Evolutionary conservation across 345 rosid species (phyloP), one percentile per base, ranked within the genome.

Genomic region (Lepidium didymum): DNA sequence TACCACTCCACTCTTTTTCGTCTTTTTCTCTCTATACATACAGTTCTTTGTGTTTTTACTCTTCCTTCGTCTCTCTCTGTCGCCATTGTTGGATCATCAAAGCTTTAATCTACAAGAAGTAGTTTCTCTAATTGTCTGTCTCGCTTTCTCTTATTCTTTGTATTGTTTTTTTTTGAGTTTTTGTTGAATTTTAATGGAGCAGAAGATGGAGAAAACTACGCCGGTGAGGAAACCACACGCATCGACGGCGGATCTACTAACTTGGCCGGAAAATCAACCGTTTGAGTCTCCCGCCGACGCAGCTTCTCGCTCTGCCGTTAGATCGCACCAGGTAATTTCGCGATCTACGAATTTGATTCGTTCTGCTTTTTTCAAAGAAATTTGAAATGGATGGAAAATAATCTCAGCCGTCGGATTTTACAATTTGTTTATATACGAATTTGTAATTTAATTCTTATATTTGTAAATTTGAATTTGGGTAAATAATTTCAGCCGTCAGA

Each of bases 171-270:
- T 65, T 53, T 41, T 42, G 0, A 27, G 1, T 44, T 62, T 45
- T 43, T 42, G 2, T 19, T 33, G 23, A 27, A 27, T 56, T 37
- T 50, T 3, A 10, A 10, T 61, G 18, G 13, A 18, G 52, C n/a
- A 59, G 64, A 68, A 72, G 54, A 67, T 54, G 57, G 60, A 75
- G 73, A 88, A 79, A 79, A 85, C 72, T 78, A 80, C 86, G 19
- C 92, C 92, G 27, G 87, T 84, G 65, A 85, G 90, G 77, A 89
- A 89, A 61, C 51, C 64, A 55, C 47, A 63, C 51, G 47, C 44
- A 7, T 86, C 96, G 7, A 89, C 96, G 14, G 89, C 89, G 81
- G 96, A 89, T 89, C 96, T 89, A 64, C 87, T 89, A 15, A 81
- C 85, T 34, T 89, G 96, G 96, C 71, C 96, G 16, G 96, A 89